A percentile compares a stretch with the other conserved stretches of the same genome.
Conservation (phyloP, 2,329 filamentous ascomycete genomes). For the Thielaviopsis ethacetica region DNA sequence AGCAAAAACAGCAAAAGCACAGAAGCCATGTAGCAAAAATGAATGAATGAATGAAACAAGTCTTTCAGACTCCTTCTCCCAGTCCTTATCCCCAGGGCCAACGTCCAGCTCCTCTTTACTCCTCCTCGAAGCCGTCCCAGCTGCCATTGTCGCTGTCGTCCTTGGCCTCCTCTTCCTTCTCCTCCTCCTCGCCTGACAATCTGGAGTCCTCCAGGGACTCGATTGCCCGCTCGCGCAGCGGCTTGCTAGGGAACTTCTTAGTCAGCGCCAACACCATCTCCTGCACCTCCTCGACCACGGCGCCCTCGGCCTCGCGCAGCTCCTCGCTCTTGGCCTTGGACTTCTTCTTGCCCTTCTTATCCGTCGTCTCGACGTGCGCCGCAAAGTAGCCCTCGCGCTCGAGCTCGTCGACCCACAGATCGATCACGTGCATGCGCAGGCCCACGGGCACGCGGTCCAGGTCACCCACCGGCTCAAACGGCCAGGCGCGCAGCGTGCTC, state of each 20-base stretch:
- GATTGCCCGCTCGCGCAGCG: slow-evolving; percentile 50
- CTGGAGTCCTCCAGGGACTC: slow-evolving; percentile 61
- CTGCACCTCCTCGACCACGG: slow-evolving; percentile 36
- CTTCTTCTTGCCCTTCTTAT: slow-evolving; percentile 21
- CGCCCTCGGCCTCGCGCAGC: slow-evolving; percentile 25
- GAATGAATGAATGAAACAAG: not conserved
- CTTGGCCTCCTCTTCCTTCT: slow-evolving; percentile 15
- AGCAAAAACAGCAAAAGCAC: slow-evolving; percentile 6
- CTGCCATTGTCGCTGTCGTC: slow-evolving; percentile 33
- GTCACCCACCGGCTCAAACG: slow-evolving; percentile 21
- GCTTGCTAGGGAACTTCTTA: slow-evolving; percentile 45
- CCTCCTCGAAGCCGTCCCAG: slow-evolving; percentile 54
- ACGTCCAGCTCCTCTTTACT: not conserved
- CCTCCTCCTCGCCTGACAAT: slow-evolving; percentile 40
- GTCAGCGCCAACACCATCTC: slow-evolving; percentile 40
- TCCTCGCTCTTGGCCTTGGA: slow-evolving; percentile 6
- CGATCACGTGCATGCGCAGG: slow-evolving; percentile 68
- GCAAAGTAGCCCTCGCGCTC: slow-evolving; percentile 47
- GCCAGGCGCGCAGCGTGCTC: slow-evolving; percentile 17
- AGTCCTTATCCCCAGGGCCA: not conserved
- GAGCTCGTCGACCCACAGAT: slow-evolving; percentile 84
- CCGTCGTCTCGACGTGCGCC: slow-evolving; percentile 22
- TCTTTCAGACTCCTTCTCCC: not conserved
- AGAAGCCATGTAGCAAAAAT: slow-evolving; percentile 1
- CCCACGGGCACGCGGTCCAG: slow-evolving; percentile 59